Conservation (phyloP, 2,329 filamentous ascomycete species). For the Diaporthe sp. region DNA sequence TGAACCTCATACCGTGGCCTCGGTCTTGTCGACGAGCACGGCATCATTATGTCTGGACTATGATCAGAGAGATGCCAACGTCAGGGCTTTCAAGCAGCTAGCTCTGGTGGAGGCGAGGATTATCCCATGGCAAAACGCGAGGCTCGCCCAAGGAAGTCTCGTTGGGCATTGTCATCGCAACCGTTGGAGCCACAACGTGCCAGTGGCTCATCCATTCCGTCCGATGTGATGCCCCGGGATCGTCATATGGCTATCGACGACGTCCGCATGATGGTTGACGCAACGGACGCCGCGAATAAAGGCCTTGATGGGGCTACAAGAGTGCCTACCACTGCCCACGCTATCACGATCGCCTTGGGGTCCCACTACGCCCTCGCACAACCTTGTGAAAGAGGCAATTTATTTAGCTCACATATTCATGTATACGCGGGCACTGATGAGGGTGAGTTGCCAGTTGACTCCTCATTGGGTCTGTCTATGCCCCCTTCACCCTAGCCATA, state of each 20-base stretch:
- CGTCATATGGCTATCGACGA: background rate
- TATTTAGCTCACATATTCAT: background rate
- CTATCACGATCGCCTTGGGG: background rate
- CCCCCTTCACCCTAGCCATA: background rate
- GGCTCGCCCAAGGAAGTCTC: background rate
- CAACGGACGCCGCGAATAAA: background rate
- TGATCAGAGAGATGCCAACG: background rate
- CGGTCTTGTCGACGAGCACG: background rate
- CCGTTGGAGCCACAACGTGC: background rate
- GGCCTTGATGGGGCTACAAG: background rate
- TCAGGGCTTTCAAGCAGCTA: background rate
- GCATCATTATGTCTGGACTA: background rate
- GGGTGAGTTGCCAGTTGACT: background rate
- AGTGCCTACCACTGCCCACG: background rate
- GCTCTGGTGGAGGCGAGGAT: background rate
- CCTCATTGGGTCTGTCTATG: background rate
- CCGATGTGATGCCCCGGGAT: background rate
- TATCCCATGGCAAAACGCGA: background rate
- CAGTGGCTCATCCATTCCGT: background rate
- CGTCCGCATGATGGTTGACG: constrained; percentile 1
- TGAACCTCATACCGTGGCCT: background rate
- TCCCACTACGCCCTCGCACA: background rate
- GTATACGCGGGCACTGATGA: background rate
- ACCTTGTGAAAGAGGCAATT: background rate
- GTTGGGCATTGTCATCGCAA: background rate